Evolutionary conservation across 164 flowering plant genomes (phyloP), one percentile per base, ranked within the genome.

Genomic region (Vitis vinifera): DNA sequence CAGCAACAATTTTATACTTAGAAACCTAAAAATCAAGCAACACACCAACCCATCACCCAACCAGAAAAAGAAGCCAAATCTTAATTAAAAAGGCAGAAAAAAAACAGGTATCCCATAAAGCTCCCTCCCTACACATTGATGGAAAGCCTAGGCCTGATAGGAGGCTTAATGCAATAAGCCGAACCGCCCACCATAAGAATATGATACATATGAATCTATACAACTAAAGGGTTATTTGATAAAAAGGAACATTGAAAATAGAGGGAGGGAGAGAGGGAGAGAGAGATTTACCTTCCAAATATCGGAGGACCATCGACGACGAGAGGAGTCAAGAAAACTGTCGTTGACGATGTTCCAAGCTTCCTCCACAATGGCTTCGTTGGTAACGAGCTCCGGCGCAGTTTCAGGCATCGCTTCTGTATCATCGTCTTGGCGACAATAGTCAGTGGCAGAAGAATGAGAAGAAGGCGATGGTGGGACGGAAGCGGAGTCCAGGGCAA

Each of bases 341-440:
- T 91, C 98, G 72, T 91, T 86, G 47, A 95, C 96, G 51, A 92
- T 86, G 76, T 88, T 82, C 99, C 98, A 95, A 69, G 98, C 99
- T 76, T 95, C 98, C 77, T 86, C 87, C 23, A 92, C 99, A 29
- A 95, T 84, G 37, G 75, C 90, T 65, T 89, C 86, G 70, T 92
- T 90, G 15, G 85, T 84, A 60, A 78, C 85, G 48, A 72, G 30
- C 17, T 69, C 79, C 0, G 89, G 80, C 44, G 76, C 74, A 16
- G 59, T 23, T 50, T 67, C 81, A 17, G 48, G 51, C 63, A 23
- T 66, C 17, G 19, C 62, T 57, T 66, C 71, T 19, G 49, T 72
- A 19, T 19, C 62, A 16, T 66, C 77, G 10, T 78, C 84, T 50
- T 79, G 83, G 16, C 30, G 66, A 66, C 86, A 83, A 31, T n/a